A percentile compares a stretch with the other conserved stretches of the same genome.
phyloP scores from a whole-genome alignment of 2,329 filamentous ascomycete species.

The Colletotrichum limetticola region DNA sequence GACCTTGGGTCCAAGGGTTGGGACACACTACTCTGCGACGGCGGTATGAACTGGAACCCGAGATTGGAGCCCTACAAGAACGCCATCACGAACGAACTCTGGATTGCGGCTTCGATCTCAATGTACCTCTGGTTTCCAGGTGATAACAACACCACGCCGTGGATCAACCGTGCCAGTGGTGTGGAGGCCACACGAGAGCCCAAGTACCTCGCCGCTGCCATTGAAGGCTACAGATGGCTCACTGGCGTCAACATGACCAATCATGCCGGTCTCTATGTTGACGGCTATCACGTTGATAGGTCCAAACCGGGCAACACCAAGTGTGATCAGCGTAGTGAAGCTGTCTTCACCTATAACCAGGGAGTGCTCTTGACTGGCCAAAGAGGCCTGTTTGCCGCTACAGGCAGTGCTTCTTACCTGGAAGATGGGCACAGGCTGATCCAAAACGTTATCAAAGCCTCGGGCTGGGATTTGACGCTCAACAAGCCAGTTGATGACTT shows the following conservation, averaged over 20 bases:
- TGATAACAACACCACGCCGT: constrained; percentile 79
- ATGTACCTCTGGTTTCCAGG: constrained; percentile 95
- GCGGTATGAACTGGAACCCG: constrained; percentile 93
- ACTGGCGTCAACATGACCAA: constrained; percentile 84
- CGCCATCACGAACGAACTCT: constrained; percentile 94
- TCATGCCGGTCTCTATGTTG: constrained; percentile 77
- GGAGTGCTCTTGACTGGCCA: constrained; percentile 88
- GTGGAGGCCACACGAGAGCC: constrained; percentile 60
- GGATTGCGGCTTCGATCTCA: constrained; percentile 81
- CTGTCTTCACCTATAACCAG: constrained; percentile 97
- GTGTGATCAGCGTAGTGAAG: constrained; percentile 85
- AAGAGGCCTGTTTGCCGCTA: constrained; percentile 82
- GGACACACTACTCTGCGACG: constrained; percentile 82
- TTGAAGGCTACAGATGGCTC: constrained; percentile 86
- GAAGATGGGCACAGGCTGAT: constrained; percentile 84
- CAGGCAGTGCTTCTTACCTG: constrained; percentile 77
- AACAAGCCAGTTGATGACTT: constrained; percentile 55
- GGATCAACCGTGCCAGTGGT: constrained; percentile 48
- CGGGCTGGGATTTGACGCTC: constrained; percentile 73
- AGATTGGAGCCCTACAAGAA: constrained; percentile 89
- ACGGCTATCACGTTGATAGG: constrained; percentile 86
- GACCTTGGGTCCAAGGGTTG: constrained; percentile 82
- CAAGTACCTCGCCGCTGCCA: constrained; percentile 76
- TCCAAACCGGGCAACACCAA: constrained; percentile 71
- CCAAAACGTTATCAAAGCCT: constrained; percentile 78